Conservation (phyloP, 2,329 filamentous ascomycete genomes). For the Cordyceps farinosa region DNA sequence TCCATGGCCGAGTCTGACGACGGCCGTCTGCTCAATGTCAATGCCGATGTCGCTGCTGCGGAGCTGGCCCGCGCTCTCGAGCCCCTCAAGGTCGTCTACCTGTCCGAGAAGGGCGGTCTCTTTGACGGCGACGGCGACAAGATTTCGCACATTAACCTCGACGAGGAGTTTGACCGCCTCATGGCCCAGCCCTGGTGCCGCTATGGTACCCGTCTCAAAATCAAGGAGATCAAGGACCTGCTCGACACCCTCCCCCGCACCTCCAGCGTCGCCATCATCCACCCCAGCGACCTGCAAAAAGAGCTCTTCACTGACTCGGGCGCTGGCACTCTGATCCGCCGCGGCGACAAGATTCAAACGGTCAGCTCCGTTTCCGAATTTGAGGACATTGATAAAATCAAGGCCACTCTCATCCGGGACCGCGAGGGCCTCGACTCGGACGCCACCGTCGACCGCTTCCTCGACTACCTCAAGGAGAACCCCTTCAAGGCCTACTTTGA, state of each 20-base stretch:
- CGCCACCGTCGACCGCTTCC: slow-evolving; percentile 80
- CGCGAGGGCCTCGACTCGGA: slow-evolving; percentile 76
- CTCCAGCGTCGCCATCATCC: slow-evolving; percentile 95
- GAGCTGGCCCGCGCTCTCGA: slow-evolving; percentile 86
- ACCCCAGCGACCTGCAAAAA: slow-evolving; percentile 92
- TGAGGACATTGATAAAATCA: slow-evolving; percentile 70
- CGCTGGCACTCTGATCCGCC: slow-evolving; percentile 85
- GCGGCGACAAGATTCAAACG: slow-evolving; percentile 83
- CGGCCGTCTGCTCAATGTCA: slow-evolving; percentile 93
- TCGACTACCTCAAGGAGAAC: slow-evolving; percentile 71
- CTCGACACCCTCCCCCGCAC: slow-evolving; percentile 83
- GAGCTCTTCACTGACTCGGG: slow-evolving; percentile 96
- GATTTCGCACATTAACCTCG: slow-evolving; percentile 95
- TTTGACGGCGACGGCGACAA: slow-evolving; percentile 93
- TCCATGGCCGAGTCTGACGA: slow-evolving; percentile 94
- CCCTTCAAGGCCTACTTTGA: slow-evolving; percentile 94
- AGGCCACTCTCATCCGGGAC: slow-evolving; percentile 77
- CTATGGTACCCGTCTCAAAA: slow-evolving; percentile 93
- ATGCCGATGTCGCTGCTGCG: slow-evolving; percentile 92
- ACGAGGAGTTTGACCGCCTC: slow-evolving; percentile 90
- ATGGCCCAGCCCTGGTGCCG: slow-evolving; percentile 95
- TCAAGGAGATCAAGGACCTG: slow-evolving; percentile 94
- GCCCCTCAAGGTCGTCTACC: slow-evolving; percentile 94
- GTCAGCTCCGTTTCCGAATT: slow-evolving; percentile 71
- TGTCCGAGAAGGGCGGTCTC: slow-evolving; percentile 96